Conservation (phyloP, 1,139 yeast genomes). For the Fermentozyma sake region DNA sequence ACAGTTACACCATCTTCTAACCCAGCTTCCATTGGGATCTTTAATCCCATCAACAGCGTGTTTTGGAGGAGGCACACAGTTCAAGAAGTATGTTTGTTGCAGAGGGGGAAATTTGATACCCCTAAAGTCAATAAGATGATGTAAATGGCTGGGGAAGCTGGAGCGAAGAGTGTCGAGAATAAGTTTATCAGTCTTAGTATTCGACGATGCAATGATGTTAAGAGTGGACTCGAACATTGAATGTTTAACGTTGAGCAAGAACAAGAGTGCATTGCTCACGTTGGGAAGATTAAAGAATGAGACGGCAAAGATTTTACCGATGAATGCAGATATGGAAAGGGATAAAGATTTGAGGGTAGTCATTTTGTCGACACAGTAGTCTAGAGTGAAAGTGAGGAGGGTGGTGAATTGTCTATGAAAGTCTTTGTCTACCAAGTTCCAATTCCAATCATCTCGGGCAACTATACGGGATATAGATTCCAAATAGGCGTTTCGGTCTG, state of each 20-base stretch:
- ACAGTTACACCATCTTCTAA: slow-evolving; percentile 43
- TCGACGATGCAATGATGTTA: slow-evolving; percentile 5
- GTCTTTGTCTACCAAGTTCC: slow-evolving; percentile 17
- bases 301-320: slow-evolving; percentile 77
- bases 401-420: slow-evolving; percentile 22
- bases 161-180: slow-evolving; percentile 1
- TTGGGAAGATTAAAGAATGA: slow-evolving; percentile 56
- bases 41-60: slow-evolving; percentile 53
- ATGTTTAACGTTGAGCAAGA: slow-evolving; percentile 55
- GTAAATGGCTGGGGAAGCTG: slow-evolving; percentile 37
- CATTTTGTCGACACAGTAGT: slow-evolving; percentile 47
- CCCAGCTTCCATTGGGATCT: slow-evolving; percentile 69
- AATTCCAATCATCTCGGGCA: slow-evolving; percentile 62
- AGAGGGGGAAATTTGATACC: slow-evolving; percentile 23
- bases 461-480: slow-evolving; percentile 70
- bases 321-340: slow-evolving; percentile 61
- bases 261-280: slow-evolving; percentile 60
- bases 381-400: slow-evolving; percentile 50
- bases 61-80: slow-evolving; percentile 45
- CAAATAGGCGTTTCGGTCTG: slow-evolving; percentile 65
- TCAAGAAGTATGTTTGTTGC: slow-evolving; percentile 25
- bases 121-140: slow-evolving; percentile 30
- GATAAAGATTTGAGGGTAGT: slow-evolving; percentile 54
- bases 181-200: slow-evolving; percentile 3
- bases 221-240: slow-evolving; percentile 19